Base-by-base conservation (phyloP, 179 eudicot genomes). In the Pouteria campechiana region DNA sequence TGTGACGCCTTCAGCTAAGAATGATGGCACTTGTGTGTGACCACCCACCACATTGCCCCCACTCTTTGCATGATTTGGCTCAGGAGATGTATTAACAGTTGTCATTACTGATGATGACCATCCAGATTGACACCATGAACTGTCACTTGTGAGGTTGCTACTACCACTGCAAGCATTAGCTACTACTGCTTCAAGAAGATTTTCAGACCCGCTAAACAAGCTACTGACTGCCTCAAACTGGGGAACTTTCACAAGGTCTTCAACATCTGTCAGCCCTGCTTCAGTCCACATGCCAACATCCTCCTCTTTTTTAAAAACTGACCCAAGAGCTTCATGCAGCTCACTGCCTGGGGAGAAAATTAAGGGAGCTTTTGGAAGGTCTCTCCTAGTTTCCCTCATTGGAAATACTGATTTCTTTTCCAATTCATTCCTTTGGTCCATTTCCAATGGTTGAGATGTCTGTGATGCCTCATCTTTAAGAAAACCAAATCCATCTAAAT, bases 121-220 rank as follows among this genome's bases (percentile, higher is more conserved):
- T 11, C 10, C 60, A 6, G 80, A 63, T 5, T 67, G 57, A 12
- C 51, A 66, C 25, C 50, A 59, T 5, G 82, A 66, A 38, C 40
- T 63, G 16, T 46, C 57, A 21, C 49, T 57, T 58, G 65, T 63
- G 25, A 20, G 47, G 32, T 49, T 55, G 28, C 41, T 52, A 34
- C 61, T 70, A 28, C 63, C 70, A 5, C 27, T 45, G 62, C 73
- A 64, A 60, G 65, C 67, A 54, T 62, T 78, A 49, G 93, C 93
- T 38, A 88, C 85, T 43, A 85, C 83, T 17, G 97, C 95, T 57
- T 85, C 97, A 34, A 88, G 57, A 57, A 81, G 95, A 64, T 88
- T 68, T 55, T 74, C 92, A 1, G 73, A 34, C 44, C 83, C 69
- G 36, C 69, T 56, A 32, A 84, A 54, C 68, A 74, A 47, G 58